Base-by-base conservation (phyloP, 345 rosid genomes). In the Psidium guajava region DNA sequence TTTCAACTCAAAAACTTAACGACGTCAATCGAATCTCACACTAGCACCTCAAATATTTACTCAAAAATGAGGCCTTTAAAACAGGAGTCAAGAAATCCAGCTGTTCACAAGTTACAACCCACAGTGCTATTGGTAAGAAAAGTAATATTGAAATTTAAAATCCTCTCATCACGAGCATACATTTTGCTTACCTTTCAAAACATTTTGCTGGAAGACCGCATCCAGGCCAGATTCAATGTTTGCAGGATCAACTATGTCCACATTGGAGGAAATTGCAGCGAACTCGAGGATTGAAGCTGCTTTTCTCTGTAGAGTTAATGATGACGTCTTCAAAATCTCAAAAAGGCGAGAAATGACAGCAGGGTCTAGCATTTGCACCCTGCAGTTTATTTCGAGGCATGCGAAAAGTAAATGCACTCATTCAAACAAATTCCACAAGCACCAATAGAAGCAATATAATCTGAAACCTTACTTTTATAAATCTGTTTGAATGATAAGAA, bases 241-340 rank as follows among this genome's bases (percentile, higher is more conserved):
- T 75, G 61, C 89, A 42, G 92, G 89, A 56, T 91, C 90, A 86
- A 89, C 86, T 4, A 83, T 82, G 86, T 91, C 91, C 91, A 90
- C 86, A 87, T 87, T 87, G 56, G 94, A 88, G 84, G 73, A 85
- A 82, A 91, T 47, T 25, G 92, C 89, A 83, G 87, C 87, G 87
- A 89, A 93, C 92, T 95, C 99, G 6, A 95, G 91, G 84, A 96
- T 47, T 24, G 95, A 91, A 85, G 96, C 93, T 59, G 92, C 93
- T 82, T 94, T 95, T 85, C 96, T 92, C 85, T 94, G 95, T 73
- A 94, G 88, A 85, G 87, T 83, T 53, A 93, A 91, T 28, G 93
- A 88, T 14, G 94, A 89, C 25, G 90, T 84, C 92, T 91, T 94
- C 85, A 94, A 85, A 84, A 94, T 94, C 87, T 91, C 91, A 69